Evolutionary conservation across 306 rosid species (phyloP).

Genomic region (Vigna hirtella): DNA sequence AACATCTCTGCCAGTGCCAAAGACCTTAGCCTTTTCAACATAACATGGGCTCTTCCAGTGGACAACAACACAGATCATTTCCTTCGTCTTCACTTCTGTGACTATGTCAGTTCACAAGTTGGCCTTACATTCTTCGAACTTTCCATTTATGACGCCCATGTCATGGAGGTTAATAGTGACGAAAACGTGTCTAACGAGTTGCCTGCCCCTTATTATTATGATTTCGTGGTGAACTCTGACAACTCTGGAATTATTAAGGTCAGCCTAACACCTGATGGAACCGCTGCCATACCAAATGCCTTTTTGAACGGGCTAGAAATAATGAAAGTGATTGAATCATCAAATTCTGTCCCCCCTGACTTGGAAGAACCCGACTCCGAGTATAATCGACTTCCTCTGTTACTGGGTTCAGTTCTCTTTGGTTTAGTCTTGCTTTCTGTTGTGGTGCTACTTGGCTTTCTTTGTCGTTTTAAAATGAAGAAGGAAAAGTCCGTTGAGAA

Average conservation of each 20-base stretch:
- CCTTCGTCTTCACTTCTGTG: constrained; percentile 55
- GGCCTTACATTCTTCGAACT: background rate
- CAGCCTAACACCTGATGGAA: background rate
- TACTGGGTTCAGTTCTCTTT: constrained; percentile 38
- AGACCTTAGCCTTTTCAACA: background rate
- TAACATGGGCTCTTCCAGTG: constrained; percentile 51
- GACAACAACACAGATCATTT: constrained; percentile 40
- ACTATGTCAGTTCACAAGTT: rapidly evolving
- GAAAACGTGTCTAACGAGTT: rapidly evolving
- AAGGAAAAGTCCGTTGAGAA: constrained; percentile 25
- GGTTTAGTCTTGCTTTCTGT: constrained; percentile 34
- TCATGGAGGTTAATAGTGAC: rapidly evolving
- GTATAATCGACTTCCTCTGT: background rate
- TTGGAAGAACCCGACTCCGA: background rate
- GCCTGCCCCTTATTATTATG: constrained; percentile 44
- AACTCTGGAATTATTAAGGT: constrained; percentile 17
- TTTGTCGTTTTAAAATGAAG: constrained; percentile 39
- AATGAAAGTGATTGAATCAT: constrained; percentile 39
- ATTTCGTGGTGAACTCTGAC: constrained; percentile 53
- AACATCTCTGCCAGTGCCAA: rapidly evolving
- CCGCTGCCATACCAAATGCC: rapidly evolving
- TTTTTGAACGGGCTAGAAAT: constrained; percentile 59
- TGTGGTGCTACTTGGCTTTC: background rate
- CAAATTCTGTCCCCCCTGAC: background rate
- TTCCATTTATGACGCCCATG: background rate